Base-by-base conservation (phyloP, 2,329 filamentous ascomycete species). In the Mycosphaerella sp. region DNA sequence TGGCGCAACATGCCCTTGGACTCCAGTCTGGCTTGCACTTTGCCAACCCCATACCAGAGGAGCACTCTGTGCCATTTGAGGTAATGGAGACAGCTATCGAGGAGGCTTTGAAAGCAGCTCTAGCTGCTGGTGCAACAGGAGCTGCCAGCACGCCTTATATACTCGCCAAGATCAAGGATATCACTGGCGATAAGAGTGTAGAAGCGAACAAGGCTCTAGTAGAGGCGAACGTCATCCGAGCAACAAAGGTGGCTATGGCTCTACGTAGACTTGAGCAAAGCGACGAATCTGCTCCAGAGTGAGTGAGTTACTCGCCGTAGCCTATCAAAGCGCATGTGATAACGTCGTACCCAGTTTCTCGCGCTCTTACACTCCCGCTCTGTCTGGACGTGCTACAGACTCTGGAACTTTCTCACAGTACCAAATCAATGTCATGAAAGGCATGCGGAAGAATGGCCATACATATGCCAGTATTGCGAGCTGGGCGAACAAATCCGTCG, bases 71-170 rank as follows among this genome's bases (percentile, higher is more conserved):
- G 46, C 80, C 86, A 1, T 83, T 84, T 54, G 70, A 74, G 5
- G 80, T 88, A 64, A 91, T 93, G 79, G 80, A 87, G 60, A 72
- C 70, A 23, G 79, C 84, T 40, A 89, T 93, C 61, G 77, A 81
- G 57, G 77, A 80, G 63, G 88, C 87, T 0, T 76, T 92, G 44
- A 71, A 73, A 21, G 82, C 88, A 63, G 86, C 81, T 4, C 74
- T 79, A 31, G 76, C 80, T 59, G 79, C 84, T 64, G 86, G 85
- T 9, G 81, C 81, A 55, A 80, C 78, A 1, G 91, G 91, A 44
- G 87, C 78, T 67, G 81, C 81, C 57, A 95, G 93, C 67, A 96
- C 91, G 0, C 91, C 91, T 0, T 95, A 86, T 66, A 83, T 96
- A 39, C 76, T 96, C 39, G 75, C 74, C 40, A 85, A 87, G 65